phyloP scores from a whole-genome alignment of 768 basidiomycete species.

The Rhodotorula kratochvilovae region DNA sequence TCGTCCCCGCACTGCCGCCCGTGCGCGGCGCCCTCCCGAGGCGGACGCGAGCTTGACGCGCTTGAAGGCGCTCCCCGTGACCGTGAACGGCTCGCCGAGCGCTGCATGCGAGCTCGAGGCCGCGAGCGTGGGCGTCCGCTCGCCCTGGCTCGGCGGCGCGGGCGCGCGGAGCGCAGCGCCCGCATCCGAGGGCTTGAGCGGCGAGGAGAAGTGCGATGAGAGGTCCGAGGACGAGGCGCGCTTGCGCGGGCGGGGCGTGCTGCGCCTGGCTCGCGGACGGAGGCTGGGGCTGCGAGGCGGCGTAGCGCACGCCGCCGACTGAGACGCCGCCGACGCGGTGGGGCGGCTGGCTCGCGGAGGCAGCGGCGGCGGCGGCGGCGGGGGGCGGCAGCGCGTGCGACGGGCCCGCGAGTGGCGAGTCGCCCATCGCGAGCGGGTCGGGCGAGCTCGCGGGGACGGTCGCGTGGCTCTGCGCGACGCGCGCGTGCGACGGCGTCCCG shows the following conservation, averaged over 20 bases:
- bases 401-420: not conserved
- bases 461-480: not conserved
- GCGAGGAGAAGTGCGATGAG: slow-evolving; percentile 4
- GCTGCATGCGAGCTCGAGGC: not conserved
- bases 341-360: too few species aligned
- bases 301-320: not conserved
- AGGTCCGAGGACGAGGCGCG: not conserved
- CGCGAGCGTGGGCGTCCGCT: too few species aligned
- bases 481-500: slow-evolving; percentile 1
- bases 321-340: not conserved
- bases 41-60: slow-evolving; percentile 21
- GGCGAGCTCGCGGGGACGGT: slow-evolving; percentile 7
- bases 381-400: not conserved
- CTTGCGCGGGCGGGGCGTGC: not conserved
- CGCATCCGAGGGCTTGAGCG: not conserved
- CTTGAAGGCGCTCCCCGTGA: slow-evolving; percentile 28
- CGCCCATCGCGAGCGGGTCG: slow-evolving; percentile 14
- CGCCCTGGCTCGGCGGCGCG: not conserved
- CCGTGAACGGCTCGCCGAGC: not conserved
- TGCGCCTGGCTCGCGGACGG: too few species aligned
- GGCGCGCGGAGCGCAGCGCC: too few species aligned
- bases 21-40: too few species aligned
- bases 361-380: too few species aligned
- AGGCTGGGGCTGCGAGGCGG: not conserved
- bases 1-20: not conserved